Conservation (phyloP, 2,329 filamentous ascomycete species). For the Alternaria brassicae region DNA sequence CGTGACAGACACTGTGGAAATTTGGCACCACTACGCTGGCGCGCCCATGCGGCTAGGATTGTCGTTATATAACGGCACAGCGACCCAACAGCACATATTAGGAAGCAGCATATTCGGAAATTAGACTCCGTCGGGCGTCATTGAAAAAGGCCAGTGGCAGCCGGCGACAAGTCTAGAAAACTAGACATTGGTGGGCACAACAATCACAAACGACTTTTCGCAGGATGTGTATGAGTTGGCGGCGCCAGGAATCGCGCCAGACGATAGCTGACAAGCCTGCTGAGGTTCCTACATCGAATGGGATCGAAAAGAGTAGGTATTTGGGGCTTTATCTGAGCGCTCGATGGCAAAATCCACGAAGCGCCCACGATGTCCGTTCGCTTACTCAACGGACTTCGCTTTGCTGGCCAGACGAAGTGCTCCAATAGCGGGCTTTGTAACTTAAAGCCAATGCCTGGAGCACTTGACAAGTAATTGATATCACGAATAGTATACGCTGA, state of each 20-base stretch:
- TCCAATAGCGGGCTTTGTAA: neutral
- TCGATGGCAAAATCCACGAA: neutral
- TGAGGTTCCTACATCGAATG: no score
- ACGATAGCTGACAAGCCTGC: neutral
- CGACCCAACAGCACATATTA: constrained; percentile 40
- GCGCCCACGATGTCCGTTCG: neutral
- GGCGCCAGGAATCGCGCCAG: constrained; percentile 24
- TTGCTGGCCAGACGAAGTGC: neutral
- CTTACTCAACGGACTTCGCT: constrained; percentile 5
- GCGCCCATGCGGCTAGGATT: constrained; percentile 58
- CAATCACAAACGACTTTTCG: constrained; percentile 30
- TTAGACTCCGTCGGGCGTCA: constrained; percentile 55
- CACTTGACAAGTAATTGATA: neutral
- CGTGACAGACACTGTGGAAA: constrained; percentile 57
- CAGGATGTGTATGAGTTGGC: constrained; percentile 31
- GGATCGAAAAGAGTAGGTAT: no score
- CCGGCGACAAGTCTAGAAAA: constrained; percentile 54
- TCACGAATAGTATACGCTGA: neutral
- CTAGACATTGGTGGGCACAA: constrained; percentile 59
- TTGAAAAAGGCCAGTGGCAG: constrained; percentile 57
- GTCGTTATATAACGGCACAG: constrained; percentile 54
- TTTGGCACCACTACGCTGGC: constrained; percentile 64
- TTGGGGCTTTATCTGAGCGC: no score
- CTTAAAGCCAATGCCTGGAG: neutral
- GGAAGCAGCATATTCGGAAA: constrained; percentile 55